Base-by-base conservation (phyloP, 139 green algal genomes). In the Dunaliella sp. region DNA sequence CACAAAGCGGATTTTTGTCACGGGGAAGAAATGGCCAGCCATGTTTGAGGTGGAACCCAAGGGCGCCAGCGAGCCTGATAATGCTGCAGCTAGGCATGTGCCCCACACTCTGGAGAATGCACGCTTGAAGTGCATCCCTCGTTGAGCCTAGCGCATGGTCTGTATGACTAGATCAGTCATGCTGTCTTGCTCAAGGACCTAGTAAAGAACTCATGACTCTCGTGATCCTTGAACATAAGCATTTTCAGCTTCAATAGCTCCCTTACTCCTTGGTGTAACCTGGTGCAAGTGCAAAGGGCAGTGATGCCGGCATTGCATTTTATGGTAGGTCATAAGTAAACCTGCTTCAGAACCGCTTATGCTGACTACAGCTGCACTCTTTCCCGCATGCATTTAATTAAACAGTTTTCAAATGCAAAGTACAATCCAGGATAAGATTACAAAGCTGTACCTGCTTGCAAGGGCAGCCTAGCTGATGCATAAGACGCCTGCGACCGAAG, bases 11-110 rank as follows among this genome's bases (percentile, higher is more conserved):
- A 35, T 98, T 21, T 98, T 96, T 80, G 85, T 98, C 1, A 98
- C 96, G 0, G 96, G 95, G 58, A 97, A 98, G 88, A 88, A 93
- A 35, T 98, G 95, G 95, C 90, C 92, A 1, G 81, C 83, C 28
- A 79, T 96, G 22, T 98, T 95, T 85, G 88, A 97, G 80, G 36
- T 95, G 0, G 75, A 89, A 38, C 33, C 82, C 2, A 57, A 84
- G 86, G 79, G 85, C 7, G 48, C 48, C 16, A 7, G 16, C 16
- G 48, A 65, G 48, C 48, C 48, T 26, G 48, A 65, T 16, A 65
- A 65, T 65, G 48, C 48, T 16, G 48, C 48, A 26, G 7, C 16
- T 7, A 65, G 48, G 48, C 48, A 65, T 65, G 48, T 16, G 48
- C 48, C 48, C 16, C 48, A 65, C 48, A 65, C 48, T 26, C 16